Conservation (phyloP, 768 basidiomycete species). For the Russula earlei region DNA sequence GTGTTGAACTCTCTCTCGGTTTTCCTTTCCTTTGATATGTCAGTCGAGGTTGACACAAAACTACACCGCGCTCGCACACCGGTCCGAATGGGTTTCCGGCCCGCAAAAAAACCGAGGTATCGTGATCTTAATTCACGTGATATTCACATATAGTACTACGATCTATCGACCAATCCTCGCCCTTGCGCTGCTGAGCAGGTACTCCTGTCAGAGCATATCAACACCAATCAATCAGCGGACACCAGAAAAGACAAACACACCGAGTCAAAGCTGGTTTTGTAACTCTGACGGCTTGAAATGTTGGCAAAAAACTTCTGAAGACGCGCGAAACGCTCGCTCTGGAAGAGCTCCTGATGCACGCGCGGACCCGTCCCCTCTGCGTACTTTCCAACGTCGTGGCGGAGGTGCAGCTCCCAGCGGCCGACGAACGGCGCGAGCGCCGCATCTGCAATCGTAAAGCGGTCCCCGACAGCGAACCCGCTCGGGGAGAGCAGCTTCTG, state of each 20-base stretch:
- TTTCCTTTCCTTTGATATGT: too few species aligned
- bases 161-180: not conserved
- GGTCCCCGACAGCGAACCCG: slow-evolving; percentile 32
- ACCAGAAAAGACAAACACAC: slow-evolving; percentile 26
- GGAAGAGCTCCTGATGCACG: slow-evolving; percentile 32
- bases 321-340: slow-evolving; percentile 35
- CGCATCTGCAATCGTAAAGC: slow-evolving; percentile 52
- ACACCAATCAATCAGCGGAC: not conserved
- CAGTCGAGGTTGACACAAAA: too few species aligned
- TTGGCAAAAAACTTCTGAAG: slow-evolving; percentile 37
- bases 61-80: too few species aligned
- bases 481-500: slow-evolving; percentile 39
- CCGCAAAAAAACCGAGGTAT: too few species aligned
- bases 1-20: too few species aligned
- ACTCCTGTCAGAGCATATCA: not conserved
- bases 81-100: too few species aligned
- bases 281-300: slow-evolving; percentile 41
- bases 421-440: slow-evolving; percentile 49
- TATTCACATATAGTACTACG: too few species aligned
- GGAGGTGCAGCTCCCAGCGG: slow-evolving; percentile 33
- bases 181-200: not conserved
- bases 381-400: slow-evolving; percentile 42
- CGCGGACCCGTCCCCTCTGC: slow-evolving; percentile 31
- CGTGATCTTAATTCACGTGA: too few species aligned
- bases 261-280: slow-evolving; percentile 40